A percentile compares a stretch with the other conserved stretches of the same genome.
phyloP scores from a whole-genome alignment of 164 flowering plant species.

The Santalum album region DNA sequence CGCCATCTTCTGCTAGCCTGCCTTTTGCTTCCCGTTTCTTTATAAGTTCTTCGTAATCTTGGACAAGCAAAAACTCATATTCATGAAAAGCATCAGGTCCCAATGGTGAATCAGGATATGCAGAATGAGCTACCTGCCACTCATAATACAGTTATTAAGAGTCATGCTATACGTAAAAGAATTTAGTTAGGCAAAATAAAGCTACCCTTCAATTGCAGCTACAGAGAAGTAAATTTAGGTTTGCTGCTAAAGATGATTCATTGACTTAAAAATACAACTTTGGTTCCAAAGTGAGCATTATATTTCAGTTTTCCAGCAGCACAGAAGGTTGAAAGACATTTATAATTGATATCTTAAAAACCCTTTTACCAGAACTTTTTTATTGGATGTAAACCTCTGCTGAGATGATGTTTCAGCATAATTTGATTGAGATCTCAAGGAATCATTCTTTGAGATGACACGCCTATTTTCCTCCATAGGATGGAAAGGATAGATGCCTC shows the following conservation, averaged over 20 bases:
- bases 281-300: no score
- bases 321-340: no score
- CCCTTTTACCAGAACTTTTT: no score
- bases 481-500: no score
- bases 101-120: slow-evolving; percentile 84
- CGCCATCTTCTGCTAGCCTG: slow-evolving; percentile 14
- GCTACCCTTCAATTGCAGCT: neutral
- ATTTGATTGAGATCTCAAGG: neutral
- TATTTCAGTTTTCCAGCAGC: no score
- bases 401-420: neutral
- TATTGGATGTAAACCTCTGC: no score
- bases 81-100: slow-evolving; percentile 97
- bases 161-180: neutral
- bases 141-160: slow-evolving; percentile 1
- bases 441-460: no score
- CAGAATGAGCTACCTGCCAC: slow-evolving; percentile 72
- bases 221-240: no score
- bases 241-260: neutral
- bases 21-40: slow-evolving; percentile 34
- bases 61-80: slow-evolving; percentile 80
- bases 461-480: no score
- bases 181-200: neutral
- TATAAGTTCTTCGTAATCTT: slow-evolving; percentile 81
- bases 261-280: neutral
- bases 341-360: no score